A percentile compares a stretch with the other conserved stretches of the same genome.
phyloP scores from a whole-genome alignment of 306 rosid genomes.

The Inga oerstediana region DNA sequence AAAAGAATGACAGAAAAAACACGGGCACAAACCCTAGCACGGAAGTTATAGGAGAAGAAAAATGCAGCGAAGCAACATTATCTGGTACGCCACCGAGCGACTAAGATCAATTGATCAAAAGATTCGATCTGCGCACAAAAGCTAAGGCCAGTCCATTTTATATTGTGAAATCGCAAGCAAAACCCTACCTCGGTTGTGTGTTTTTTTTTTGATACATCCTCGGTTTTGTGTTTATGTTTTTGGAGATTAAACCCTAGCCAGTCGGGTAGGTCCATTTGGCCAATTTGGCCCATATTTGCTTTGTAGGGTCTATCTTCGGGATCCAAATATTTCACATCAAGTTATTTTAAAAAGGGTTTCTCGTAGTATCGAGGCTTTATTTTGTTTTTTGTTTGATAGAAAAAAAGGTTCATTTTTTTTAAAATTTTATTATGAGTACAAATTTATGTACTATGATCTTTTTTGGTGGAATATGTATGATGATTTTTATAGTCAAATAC shows the following conservation, averaged over 20 bases:
- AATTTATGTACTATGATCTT: no score
- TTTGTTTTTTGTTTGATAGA: neutral
- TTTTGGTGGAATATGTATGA: no score
- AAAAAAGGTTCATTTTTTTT: neutral
- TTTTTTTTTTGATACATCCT: no score
- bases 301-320: neutral
- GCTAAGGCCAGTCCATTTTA: neutral
- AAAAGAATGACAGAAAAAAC: neutral
- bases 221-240: neutral
- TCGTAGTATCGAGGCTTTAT: no score
- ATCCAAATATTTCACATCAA: neutral
- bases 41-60: neutral
- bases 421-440: neutral
- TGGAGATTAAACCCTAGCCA: conserved; percentile 6
- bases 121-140: neutral
- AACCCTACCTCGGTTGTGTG: conserved; percentile 30
- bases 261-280: conserved; percentile 19
- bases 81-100: neutral
- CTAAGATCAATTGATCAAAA: conserved; percentile 3
- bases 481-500: neutral
- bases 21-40: neutral
- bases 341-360: neutral
- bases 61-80: neutral
- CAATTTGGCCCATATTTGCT: neutral
- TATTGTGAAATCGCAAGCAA: conserved; percentile 28